Percentiles rank a stretch among this genome's conserved stretches.
These are phyloP conservation scores for Phlegmacium glaucopus DNA, from an alignment of 768 basidiomycete species.

Conservation along the genomic window DNA sequence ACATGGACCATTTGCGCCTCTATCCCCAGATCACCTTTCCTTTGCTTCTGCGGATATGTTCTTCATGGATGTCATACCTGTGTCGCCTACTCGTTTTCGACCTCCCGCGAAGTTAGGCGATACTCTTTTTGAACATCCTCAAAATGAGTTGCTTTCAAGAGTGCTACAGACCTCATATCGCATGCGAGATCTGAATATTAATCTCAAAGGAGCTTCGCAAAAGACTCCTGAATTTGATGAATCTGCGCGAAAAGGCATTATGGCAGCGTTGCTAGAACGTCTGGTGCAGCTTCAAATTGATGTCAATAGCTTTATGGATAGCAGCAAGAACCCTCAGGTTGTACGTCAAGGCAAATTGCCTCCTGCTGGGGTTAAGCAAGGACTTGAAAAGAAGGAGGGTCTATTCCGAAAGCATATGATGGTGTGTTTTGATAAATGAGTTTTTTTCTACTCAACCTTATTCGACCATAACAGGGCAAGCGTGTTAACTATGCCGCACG, in stretches of 20 bases:
- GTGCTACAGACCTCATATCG: constrained; percentile 79
- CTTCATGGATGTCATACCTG: constrained; percentile 89
- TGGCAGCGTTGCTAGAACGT: constrained; percentile 70
- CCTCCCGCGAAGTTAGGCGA: constrained; percentile 92
- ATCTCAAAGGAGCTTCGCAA: constrained; percentile 55
- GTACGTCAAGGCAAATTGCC: constrained; percentile 86
- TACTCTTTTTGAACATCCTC: constrained; percentile 91
- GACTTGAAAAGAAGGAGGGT: constrained; percentile 98
- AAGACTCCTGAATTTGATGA: constrained; percentile 57
- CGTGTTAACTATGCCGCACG: constrained; percentile 99
- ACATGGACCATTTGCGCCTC: constrained; percentile 78
- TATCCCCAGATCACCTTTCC: constrained; percentile 58
- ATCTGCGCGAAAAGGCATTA: constrained; percentile 46
- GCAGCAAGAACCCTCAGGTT: constrained; percentile 89
- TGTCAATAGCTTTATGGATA: constrained; percentile 97
- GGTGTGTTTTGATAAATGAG: constrained; percentile 45
- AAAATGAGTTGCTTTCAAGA: constrained; percentile 85
- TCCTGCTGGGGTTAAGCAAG: constrained; percentile 92
- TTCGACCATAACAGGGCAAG: constrained; percentile 66
- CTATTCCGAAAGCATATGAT: constrained; percentile 99
- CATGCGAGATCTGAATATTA: constrained; percentile 71
- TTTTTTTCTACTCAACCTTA: neutral
- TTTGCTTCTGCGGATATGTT: constrained; percentile 91
- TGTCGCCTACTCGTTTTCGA: constrained; percentile 93
- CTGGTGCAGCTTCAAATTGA: constrained; percentile 90